Evolutionary conservation across 148 eudicot species (phyloP).

Genomic region (Arctostaphylos glauca): DNA sequence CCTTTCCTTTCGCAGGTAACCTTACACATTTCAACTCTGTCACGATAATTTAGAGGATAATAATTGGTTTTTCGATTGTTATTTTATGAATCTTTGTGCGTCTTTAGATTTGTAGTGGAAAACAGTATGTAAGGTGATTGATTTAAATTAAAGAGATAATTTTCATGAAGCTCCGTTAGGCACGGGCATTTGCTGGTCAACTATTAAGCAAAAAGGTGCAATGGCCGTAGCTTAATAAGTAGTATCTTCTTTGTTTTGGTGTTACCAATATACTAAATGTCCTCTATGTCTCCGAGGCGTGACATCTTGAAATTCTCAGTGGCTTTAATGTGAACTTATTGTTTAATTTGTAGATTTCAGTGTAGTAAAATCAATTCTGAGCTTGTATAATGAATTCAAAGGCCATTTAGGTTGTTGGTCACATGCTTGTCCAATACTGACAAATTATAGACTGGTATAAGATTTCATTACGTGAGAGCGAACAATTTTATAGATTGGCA

Average conservation of each 20-base stretch:
- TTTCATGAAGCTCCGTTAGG: neutral
- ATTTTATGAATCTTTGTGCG: neutral
- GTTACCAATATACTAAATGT: neutral
- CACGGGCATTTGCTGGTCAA: neutral
- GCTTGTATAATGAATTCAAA: neutral
- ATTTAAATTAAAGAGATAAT: neutral
- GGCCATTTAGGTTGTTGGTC: neutral
- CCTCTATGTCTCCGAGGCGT: neutral
- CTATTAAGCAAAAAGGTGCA: neutral
- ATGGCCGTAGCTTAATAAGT: neutral
- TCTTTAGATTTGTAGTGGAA: neutral
- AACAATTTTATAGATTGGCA: no score
- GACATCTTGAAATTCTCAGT: neutral
- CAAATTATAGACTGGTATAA: neutral
- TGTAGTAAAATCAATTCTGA: constrained; percentile 5
- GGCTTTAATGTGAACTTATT: neutral
- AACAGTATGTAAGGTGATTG: no score
- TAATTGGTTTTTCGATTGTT: neutral
- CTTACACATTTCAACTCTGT: neutral
- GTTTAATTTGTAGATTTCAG: neutral
- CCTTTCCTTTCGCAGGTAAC: neutral
- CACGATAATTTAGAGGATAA: neutral
- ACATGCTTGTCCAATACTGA: neutral
- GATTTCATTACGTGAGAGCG: neutral
- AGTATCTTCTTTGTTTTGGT: neutral